Evolutionary conservation across 192 early-diverging fungal genomes (phyloP).

Genomic region (Podila epicladia): DNA sequence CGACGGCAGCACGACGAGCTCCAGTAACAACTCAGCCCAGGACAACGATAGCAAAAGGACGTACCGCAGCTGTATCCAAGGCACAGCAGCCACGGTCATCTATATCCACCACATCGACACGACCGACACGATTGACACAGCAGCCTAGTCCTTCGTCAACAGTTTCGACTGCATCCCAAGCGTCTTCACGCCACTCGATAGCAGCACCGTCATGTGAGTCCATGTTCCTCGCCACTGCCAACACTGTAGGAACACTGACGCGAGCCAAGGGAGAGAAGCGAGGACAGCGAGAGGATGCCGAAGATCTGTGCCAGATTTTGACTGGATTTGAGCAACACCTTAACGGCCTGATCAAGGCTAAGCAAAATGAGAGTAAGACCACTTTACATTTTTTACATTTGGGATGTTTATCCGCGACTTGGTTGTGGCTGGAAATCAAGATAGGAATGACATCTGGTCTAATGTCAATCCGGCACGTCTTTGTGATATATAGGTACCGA

Average conservation of each 20-base stretch:
- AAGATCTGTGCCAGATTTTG: conserved; percentile 3
- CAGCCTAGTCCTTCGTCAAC: not conserved
- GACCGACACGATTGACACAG: too few relatives aligned
- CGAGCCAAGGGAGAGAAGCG: not conserved
- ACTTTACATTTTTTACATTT: not conserved
- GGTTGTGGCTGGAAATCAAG: too few relatives aligned
- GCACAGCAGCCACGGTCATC: too few relatives aligned
- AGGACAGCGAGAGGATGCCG: conserved; percentile 3
- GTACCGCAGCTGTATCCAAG: too few relatives aligned
- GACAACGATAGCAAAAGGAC: too few relatives aligned
- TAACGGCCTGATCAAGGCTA: not conserved
- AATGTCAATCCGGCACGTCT: not conserved
- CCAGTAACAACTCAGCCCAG: too few relatives aligned
- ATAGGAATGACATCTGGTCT: not conserved
- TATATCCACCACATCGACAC: too few relatives aligned
- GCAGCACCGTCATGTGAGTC: not conserved
- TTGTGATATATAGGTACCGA: not conserved
- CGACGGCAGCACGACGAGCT: too few relatives aligned
- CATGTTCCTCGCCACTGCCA: not conserved
- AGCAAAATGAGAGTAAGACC: not conserved
- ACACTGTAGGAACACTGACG: not conserved
- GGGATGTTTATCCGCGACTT: not conserved
- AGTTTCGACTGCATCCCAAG: not conserved
- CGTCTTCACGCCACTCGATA: not conserved
- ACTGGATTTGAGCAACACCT: not conserved